Percentiles rank a stretch among this genome's conserved stretches.
phyloP scores from a whole-genome alignment of 2,329 filamentous ascomycete species.

The Westerdykella sp. region DNA sequence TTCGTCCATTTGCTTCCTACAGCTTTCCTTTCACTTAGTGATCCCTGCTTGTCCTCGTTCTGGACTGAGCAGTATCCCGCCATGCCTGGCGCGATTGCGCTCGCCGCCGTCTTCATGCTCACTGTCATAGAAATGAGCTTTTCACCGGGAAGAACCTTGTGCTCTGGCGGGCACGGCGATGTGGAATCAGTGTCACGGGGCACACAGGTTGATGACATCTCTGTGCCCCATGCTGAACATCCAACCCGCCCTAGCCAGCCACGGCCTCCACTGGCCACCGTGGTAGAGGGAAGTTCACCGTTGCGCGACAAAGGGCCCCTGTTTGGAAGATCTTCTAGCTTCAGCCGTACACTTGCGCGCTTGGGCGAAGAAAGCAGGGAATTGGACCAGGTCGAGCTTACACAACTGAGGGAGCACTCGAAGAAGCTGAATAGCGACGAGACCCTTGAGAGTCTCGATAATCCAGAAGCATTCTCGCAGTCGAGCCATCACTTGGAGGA shows the following conservation, averaged over 20 bases:
- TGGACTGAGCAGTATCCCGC: slow-evolving; percentile 55
- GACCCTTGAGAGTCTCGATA: slow-evolving; percentile 20
- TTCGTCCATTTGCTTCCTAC: slow-evolving; percentile 68
- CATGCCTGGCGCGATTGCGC: slow-evolving; percentile 58
- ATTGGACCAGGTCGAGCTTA: slow-evolving; percentile 44
- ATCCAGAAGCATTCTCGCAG: slow-evolving; percentile 9
- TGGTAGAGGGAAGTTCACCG: slow-evolving; percentile 10
- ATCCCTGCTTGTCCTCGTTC: slow-evolving; percentile 50
- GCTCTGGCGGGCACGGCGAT: slow-evolving; percentile 47
- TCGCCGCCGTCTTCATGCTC: slow-evolving; percentile 53
- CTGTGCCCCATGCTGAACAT: slow-evolving; percentile 1
- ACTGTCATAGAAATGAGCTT: slow-evolving; percentile 58
- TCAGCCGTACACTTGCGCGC: slow-evolving; percentile 25
- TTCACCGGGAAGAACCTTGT: slow-evolving; percentile 51
- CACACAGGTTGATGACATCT: not conserved
- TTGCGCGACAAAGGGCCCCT: slow-evolving; percentile 20
- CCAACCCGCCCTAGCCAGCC: slow-evolving; percentile 3
- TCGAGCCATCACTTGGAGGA: slow-evolving; percentile 6
- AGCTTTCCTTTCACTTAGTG: slow-evolving; percentile 45
- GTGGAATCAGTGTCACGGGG: slow-evolving; percentile 16
- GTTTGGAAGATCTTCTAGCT: slow-evolving; percentile 20
- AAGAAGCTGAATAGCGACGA: slow-evolving; percentile 15
- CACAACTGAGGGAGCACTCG: slow-evolving; percentile 39
- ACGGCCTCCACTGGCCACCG: slow-evolving; percentile 11
- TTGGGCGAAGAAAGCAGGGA: slow-evolving; percentile 21